phyloP scores from a whole-genome alignment of 2,329 filamentous ascomycete species.

The Ophidiomyces ophidiicola region DNA sequence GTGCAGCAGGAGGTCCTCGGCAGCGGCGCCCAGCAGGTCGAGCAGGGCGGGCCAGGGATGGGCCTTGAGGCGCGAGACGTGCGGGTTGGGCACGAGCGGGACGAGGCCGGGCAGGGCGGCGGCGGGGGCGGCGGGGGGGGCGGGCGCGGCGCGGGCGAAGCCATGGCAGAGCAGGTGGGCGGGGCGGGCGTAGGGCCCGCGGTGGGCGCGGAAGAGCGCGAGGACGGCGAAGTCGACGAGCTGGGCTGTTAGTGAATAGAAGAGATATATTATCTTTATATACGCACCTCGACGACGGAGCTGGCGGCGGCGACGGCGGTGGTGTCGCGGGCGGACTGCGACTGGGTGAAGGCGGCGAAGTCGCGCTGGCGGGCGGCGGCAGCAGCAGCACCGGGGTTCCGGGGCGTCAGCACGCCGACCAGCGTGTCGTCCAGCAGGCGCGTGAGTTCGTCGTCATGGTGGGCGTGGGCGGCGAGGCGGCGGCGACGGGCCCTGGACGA shows the following conservation, averaged over 20 bases:
- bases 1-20: conserved; percentile 64
- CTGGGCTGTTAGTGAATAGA: too few species aligned
- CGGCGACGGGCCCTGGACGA: conserved; percentile 47
- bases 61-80: conserved; percentile 56
- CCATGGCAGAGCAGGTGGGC: conserved; percentile 76
- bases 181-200: conserved; percentile 41
- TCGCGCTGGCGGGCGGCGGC: conserved; percentile 39
- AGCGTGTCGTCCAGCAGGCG: conserved; percentile 57
- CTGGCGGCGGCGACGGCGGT: conserved; percentile 33
- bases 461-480: conserved; percentile 23
- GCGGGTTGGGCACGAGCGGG: conserved; percentile 53
- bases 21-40: conserved; percentile 58
- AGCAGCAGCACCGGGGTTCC: conserved; percentile 21
- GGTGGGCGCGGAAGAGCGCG: conserved; percentile 55
- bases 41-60: conserved; percentile 65
- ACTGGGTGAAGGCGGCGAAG: conserved; percentile 52
- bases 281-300: conserved; percentile 53
- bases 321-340: conserved; percentile 33
- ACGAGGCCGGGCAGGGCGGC: conserved; percentile 54
- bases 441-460: conserved; percentile 36
- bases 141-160: conserved; percentile 40
- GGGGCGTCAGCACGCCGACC: conserved; percentile 43
- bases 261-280: not conserved
- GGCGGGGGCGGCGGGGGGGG: conserved; percentile 23
- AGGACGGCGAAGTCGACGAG: conserved; percentile 68